Evolutionary conservation across 179 eudicot species (phyloP).

Genomic region (Spinacia oleracea): DNA sequence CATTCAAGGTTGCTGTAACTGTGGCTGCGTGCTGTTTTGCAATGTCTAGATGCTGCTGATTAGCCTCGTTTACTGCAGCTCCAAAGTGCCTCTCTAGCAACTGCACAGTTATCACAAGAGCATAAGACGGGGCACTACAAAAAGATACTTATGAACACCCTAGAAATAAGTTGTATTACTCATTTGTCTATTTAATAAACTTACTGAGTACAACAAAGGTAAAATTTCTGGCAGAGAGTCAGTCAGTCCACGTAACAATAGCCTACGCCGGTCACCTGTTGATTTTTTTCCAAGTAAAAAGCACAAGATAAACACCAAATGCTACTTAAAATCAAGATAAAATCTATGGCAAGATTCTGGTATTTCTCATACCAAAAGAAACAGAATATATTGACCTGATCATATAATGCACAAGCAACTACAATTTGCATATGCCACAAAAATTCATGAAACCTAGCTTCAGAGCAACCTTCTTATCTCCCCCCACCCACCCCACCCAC

Average conservation of each 20-base stretch:
- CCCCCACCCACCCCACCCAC: not conserved
- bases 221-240: slow-evolving; percentile 87
- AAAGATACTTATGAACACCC: not conserved
- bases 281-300: slow-evolving; percentile 3
- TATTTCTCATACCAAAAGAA: not conserved
- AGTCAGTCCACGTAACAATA: slow-evolving; percentile 81
- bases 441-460: not conserved
- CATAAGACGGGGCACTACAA: slow-evolving; percentile 18
- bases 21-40: slow-evolving; percentile 96
- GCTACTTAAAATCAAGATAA: not conserved
- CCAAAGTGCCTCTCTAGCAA: slow-evolving; percentile 95
- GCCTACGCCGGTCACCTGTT: slow-evolving; percentile 91
- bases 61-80: slow-evolving; percentile 84
- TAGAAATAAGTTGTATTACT: not conserved
- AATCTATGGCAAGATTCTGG: not conserved
- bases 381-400: not conserved
- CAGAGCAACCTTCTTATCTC: not conserved
- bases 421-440: not conserved
- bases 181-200: slow-evolving; percentile 29
- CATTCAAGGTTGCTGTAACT: slow-evolving; percentile 82
- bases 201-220: slow-evolving; percentile 82
- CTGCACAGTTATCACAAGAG: slow-evolving; percentile 41
- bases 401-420: not conserved
- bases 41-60: slow-evolving; percentile 64
- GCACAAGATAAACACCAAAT: not conserved